phyloP scores from a whole-genome alignment of 495 filamentous ascomycete species.

The Trichoderma asperelloides region DNA sequence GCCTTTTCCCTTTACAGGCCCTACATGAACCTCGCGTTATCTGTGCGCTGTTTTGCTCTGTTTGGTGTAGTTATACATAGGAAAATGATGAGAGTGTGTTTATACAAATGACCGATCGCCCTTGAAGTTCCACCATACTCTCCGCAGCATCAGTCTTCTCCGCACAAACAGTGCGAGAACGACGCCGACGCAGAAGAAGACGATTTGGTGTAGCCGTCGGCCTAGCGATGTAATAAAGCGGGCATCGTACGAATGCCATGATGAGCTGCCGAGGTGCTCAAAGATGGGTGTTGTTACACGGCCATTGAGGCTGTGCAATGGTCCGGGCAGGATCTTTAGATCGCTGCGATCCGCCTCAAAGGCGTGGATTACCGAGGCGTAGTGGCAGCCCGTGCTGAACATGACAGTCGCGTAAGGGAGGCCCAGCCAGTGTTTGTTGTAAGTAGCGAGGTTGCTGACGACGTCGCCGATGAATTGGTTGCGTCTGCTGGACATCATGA shows the following conservation, averaged over 20 bases:
- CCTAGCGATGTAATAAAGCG: slow-evolving; percentile 22
- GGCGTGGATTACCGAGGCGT: slow-evolving; percentile 32
- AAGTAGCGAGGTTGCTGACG: slow-evolving; percentile 23
- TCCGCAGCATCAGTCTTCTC: neutral
- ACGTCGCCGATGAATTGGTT: slow-evolving; percentile 26
- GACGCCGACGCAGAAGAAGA: slow-evolving; percentile 1
- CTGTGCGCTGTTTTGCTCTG: neutral
- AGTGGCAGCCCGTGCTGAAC: slow-evolving; percentile 38
- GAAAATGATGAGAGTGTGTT: neutral
- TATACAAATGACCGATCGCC: neutral
- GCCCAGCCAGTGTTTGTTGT: slow-evolving; percentile 30
- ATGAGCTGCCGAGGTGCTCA: slow-evolving; percentile 36
- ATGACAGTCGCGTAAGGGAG: slow-evolving; percentile 35
- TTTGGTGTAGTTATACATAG: neutral
- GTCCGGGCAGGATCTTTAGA: slow-evolving; percentile 32
- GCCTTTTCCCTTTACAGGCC: neutral
- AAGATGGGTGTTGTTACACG: slow-evolving; percentile 35
- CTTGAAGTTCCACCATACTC: neutral
- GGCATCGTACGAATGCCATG: slow-evolving; percentile 37
- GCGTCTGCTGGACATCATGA: slow-evolving; percentile 32
- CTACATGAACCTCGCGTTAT: neutral
- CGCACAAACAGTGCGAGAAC: neutral
- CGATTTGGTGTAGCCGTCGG: neutral
- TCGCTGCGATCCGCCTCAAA: slow-evolving; percentile 21
- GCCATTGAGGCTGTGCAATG: slow-evolving; percentile 36